Conservation (phyloP, 495 filamentous ascomycete species). For the Penicillium malachiteum region DNA sequence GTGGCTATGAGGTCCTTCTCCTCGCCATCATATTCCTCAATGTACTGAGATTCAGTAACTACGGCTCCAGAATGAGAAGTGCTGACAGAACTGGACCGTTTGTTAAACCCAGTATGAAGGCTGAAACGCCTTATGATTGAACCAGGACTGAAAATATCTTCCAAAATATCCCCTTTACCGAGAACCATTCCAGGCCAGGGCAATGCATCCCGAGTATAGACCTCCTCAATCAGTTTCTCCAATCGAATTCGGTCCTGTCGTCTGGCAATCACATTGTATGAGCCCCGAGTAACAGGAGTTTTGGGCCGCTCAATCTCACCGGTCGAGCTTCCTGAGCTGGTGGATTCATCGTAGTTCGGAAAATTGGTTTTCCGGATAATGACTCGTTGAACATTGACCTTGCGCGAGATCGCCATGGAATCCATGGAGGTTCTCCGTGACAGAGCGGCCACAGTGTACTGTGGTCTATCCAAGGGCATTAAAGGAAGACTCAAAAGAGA, state of each 20-base stretch:
- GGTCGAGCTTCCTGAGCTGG: slow-evolving; percentile 6
- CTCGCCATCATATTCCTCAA: slow-evolving; percentile 16
- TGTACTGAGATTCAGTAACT: slow-evolving; percentile 11
- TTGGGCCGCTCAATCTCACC: slow-evolving; percentile 35
- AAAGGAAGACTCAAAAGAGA: slow-evolving; percentile 64
- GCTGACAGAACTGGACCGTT: slow-evolving; percentile 35
- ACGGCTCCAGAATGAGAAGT: slow-evolving; percentile 11
- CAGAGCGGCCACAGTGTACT: slow-evolving; percentile 69
- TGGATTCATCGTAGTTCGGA: slow-evolving; percentile 46
- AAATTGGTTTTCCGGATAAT: slow-evolving; percentile 88
- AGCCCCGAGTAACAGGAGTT: slow-evolving; percentile 10
- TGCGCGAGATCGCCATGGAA: slow-evolving; percentile 66
- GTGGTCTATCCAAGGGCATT: slow-evolving; percentile 65
- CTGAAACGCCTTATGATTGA: slow-evolving; percentile 84
- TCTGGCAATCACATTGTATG: slow-evolving; percentile 54
- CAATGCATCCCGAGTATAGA: slow-evolving; percentile 82
- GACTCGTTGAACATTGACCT: slow-evolving; percentile 59
- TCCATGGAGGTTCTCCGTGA: slow-evolving; percentile 79
- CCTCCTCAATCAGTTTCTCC: slow-evolving; percentile 69
- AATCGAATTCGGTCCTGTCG: slow-evolving; percentile 74
- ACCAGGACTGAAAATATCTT: slow-evolving; percentile 61
- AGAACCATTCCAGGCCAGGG: slow-evolving; percentile 83
- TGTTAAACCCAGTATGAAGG: slow-evolving; percentile 30
- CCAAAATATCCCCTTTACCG: slow-evolving; percentile 54
- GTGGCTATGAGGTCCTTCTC: slow-evolving; percentile 11